phyloP scores from a whole-genome alignment of 2,329 filamentous ascomycete species.

The Cordyceps cicadae region DNA sequence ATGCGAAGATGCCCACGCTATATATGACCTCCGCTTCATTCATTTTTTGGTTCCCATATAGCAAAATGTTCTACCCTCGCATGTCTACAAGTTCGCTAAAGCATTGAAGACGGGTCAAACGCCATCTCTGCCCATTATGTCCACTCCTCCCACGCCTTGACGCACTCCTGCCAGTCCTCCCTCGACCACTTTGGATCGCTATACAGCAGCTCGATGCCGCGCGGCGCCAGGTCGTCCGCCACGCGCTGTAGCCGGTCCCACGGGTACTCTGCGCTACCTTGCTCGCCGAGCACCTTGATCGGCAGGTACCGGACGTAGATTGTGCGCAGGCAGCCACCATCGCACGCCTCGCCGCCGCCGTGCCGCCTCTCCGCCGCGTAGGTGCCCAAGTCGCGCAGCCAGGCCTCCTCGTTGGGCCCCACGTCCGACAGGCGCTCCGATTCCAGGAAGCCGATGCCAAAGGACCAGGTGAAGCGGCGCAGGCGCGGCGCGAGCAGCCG shows the following conservation, averaged over 20 bases:
- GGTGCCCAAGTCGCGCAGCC: background rate
- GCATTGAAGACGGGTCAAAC: background rate
- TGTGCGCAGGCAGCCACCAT: background rate
- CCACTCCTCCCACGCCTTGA: background rate
- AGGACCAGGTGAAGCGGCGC: background rate
- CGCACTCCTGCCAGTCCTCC: background rate
- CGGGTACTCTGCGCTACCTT: background rate
- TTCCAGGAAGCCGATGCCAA: background rate
- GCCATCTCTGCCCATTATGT: background rate
- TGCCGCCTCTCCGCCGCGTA: background rate
- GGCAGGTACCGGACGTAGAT: background rate
- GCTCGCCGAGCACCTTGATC: background rate
- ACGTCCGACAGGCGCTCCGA: background rate
- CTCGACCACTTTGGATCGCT: background rate
- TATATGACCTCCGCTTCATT: background rate
- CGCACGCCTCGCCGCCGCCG: background rate
- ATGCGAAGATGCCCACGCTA: too few species aligned
- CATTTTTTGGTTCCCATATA: background rate
- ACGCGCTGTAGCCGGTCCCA: background rate
- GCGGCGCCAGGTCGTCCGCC: background rate
- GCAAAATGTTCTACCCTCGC: background rate
- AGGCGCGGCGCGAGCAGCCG: background rate
- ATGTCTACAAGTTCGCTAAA: background rate
- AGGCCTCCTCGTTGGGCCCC: conserved; percentile 1
- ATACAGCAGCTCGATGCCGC: background rate